Percentiles rank a stretch among this genome's conserved stretches.
Evolutionary conservation across 768 basidiomycete species (phyloP).

Genomic region (Termitomyces sp.): DNA sequence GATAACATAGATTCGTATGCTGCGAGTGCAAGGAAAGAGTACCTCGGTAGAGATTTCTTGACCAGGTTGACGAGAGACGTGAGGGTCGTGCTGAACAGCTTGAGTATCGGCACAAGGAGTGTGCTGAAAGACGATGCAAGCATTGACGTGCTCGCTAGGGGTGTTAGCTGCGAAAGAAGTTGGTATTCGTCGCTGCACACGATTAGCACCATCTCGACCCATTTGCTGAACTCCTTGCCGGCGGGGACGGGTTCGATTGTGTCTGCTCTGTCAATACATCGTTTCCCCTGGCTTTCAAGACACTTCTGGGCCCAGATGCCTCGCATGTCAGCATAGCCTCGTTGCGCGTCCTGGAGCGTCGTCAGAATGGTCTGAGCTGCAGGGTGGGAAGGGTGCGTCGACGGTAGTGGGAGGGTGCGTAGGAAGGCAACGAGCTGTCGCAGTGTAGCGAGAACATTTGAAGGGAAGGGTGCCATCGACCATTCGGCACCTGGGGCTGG

Average conservation of each 20-base stretch:
- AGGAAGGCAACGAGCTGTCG: constrained; percentile 65
- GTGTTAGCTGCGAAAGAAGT: constrained; percentile 60
- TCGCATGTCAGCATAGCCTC: constrained; percentile 84
- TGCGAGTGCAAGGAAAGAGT: constrained; percentile 76
- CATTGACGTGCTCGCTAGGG: constrained; percentile 46
- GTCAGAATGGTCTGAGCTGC: constrained; percentile 61
- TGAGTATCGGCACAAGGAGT: constrained; percentile 62
- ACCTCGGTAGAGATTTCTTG: constrained; percentile 75
- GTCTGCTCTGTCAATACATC: constrained; percentile 68
- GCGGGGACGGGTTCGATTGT: constrained; percentile 60
- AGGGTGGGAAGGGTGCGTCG: constrained; percentile 82
- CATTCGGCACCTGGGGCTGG: constrained; percentile 58
- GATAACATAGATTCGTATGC: constrained; percentile 57
- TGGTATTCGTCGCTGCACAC: constrained; percentile 73
- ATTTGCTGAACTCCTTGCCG: constrained; percentile 69
- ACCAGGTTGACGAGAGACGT: constrained; percentile 60
- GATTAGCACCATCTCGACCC: constrained; percentile 61
- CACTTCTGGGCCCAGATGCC: constrained; percentile 76
- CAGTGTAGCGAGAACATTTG: constrained; percentile 48
- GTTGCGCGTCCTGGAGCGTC: constrained; percentile 73
- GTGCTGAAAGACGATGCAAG: constrained; percentile 58
- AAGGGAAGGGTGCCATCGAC: constrained; percentile 50
- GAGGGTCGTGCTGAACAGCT: constrained; percentile 63
- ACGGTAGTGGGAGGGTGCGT: constrained; percentile 68
- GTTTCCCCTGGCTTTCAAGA: constrained; percentile 66